Evolutionary conservation across 1,139 yeast species (phyloP).

Genomic region (Eremothecium sinecaudum): DNA sequence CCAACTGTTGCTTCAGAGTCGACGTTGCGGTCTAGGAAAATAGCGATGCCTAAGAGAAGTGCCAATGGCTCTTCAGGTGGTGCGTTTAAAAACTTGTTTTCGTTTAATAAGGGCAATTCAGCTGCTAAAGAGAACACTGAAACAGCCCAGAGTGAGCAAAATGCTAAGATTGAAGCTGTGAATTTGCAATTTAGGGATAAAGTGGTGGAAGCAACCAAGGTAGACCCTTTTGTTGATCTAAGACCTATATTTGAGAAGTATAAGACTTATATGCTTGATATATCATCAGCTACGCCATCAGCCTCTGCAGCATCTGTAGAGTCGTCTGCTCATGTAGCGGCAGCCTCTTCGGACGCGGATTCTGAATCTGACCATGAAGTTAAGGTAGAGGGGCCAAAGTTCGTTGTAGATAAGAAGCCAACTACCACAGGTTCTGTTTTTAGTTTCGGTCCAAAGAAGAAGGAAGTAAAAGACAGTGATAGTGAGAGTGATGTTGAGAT

Average conservation of each 20-base stretch:
- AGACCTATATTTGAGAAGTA: conserved; percentile 52
- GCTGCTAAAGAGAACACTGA: conserved; percentile 1
- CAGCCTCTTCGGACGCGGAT: conserved; percentile 1
- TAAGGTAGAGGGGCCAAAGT: conserved; percentile 57
- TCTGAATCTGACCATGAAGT: conserved; percentile 31
- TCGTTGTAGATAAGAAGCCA: conserved; percentile 45
- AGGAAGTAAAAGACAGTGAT: conserved; percentile 37
- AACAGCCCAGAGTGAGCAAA: conserved; percentile 9
- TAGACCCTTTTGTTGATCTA: conserved; percentile 50
- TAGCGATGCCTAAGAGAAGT: conserved; percentile 46
- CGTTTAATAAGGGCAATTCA: conserved; percentile 8
- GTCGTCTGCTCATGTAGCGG: conserved; percentile 2
- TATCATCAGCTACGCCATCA: conserved; percentile 3
- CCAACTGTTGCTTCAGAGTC: conserved; percentile 47
- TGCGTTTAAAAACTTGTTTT: conserved; percentile 17
- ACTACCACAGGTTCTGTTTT: conserved; percentile 48
- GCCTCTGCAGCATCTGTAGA: neutral
- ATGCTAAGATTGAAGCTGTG: conserved; percentile 50
- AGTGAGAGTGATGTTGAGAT: conserved; percentile 46
- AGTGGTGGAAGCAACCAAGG: conserved; percentile 36
- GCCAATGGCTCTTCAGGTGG: conserved; percentile 7
- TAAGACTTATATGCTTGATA: conserved; percentile 35
- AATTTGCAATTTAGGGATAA: conserved; percentile 54
- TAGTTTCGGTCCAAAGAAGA: conserved; percentile 42
- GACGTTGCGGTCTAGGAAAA: conserved; percentile 59